Evolutionary conservation across 1,284 basidiomycete genomes (phyloP), one percentile per base, ranked within the genome.

Genomic region (Wallemia hederae): DNA sequence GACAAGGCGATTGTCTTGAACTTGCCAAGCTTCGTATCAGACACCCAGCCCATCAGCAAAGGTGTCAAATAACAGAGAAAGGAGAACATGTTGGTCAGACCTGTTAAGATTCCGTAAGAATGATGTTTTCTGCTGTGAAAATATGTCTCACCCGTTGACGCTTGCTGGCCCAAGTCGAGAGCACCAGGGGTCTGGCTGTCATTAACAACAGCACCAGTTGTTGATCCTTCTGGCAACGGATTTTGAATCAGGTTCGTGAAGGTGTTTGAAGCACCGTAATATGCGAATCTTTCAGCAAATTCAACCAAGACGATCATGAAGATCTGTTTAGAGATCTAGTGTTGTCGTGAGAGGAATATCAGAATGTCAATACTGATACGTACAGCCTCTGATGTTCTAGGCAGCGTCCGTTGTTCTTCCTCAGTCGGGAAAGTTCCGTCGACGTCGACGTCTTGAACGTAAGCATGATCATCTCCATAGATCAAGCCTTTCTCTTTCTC

Each of bases 281-380:
- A 26, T 15, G 29, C 31, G 22, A 49, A 59, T 33, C 31, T 31
- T 34, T 25, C 26, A 24, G 69, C 68, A 24, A 70, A 61, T 64
- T 70, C 69, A 62, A 67, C 68, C 59, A 70, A 63, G 24, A 65
- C 67, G 59, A 70, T 66, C 26, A 65, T 59, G 62, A 65, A 70
- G 69, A 66, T 33, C 67, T 65, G 1, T 68, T 64, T 1, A 69
- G 60, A 1, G 63, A 68, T 29, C 55, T 59, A 24, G 64, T 66
- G 29, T 70, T 68, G 58, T 68, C 64, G 0, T 69, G 65, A 31
- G 65, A 66, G 24, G 67, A 66, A 29, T 62, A 62, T 27, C 24
- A 29, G 25, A 27, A 14, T 29, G 25, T 24, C 22, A n/a, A 59
- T 19, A 27, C 22, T 27, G 19, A 55, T 22, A 34, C 27, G 17